phyloP scores from a whole-genome alignment of 495 filamentous ascomycete genomes.

The Lasiosphaeriaceae sp. region DNA sequence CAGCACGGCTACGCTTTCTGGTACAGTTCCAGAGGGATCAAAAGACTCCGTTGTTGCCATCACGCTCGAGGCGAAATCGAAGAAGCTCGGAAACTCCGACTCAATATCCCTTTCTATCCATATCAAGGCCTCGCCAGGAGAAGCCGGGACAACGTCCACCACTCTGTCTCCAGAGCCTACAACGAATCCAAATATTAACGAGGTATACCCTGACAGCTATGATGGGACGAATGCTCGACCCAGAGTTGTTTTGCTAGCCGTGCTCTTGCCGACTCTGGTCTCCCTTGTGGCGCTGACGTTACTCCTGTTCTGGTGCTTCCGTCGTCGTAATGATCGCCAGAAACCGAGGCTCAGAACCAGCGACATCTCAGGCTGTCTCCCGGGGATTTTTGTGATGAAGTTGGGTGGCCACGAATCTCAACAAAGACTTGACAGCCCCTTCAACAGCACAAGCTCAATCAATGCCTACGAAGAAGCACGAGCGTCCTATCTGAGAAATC shows the following conservation, averaged over 20 bases:
- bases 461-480: conserved; percentile 13
- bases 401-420: not conserved
- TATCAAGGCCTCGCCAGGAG: conserved; percentile 29
- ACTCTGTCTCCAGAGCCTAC: conserved; percentile 2
- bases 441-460: conserved; percentile 17
- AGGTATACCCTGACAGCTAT: not conserved
- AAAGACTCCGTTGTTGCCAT: conserved; percentile 38
- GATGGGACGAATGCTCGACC: not conserved
- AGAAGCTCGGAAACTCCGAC: conserved; percentile 37
- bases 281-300: conserved; percentile 10
- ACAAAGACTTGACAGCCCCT: conserved; percentile 15
- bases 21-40: conserved; percentile 51
- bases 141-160: conserved; percentile 8
- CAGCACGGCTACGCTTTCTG: conserved; percentile 53
- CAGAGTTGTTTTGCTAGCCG: conserved; percentile 17
- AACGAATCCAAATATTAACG: conserved; percentile 2
- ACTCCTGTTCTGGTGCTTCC: conserved; percentile 22
- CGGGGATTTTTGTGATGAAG: conserved; percentile 32
- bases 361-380: conserved; percentile 41
- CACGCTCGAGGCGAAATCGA: conserved; percentile 48
- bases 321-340: conserved; percentile 13
- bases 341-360: conserved; percentile 15
- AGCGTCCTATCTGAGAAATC: conserved; percentile 2
- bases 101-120: conserved; percentile 49
- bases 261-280: conserved; percentile 17